phyloP scores from a whole-genome alignment of 1,284 basidiomycete genomes.

The Cronartium quercuum region DNA sequence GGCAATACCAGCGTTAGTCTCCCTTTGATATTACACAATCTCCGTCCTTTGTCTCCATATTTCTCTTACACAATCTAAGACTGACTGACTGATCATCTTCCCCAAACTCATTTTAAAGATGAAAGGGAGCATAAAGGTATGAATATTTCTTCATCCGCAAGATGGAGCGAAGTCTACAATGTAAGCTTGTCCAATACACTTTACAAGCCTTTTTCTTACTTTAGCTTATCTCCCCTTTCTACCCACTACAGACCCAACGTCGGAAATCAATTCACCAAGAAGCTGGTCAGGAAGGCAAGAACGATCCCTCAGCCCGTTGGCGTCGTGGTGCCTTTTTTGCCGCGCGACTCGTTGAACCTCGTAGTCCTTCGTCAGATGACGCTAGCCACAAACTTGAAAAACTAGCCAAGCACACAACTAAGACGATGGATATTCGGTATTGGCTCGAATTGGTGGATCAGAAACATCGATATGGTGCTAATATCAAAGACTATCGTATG shows the following conservation, averaged over 20 bases:
- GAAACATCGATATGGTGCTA: constrained; percentile 66
- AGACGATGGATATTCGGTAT: constrained; percentile 43
- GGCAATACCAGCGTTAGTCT: neutral
- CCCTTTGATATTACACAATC: no score
- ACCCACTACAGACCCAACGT: neutral
- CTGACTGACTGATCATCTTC: neutral
- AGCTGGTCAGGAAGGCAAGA: neutral
- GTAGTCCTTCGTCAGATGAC: neutral
- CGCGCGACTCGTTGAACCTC: constrained; percentile 41
- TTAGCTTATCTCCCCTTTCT: neutral
- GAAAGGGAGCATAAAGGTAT: constrained; percentile 31
- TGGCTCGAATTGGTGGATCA: constrained; percentile 61
- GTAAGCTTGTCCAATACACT: constrained; percentile 16
- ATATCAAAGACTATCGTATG: constrained; percentile 52
- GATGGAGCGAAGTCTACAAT: constrained; percentile 44
- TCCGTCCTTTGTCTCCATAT: no score
- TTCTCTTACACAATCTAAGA: neutral
- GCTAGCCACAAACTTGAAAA: neutral
- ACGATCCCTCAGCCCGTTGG: constrained; percentile 43
- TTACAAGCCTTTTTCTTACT: neutral
- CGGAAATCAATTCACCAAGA: neutral
- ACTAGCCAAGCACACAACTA: constrained; percentile 18
- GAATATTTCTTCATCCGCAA: constrained; percentile 41
- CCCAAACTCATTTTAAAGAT: neutral
- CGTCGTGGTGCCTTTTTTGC: constrained; percentile 43